A percentile compares a stretch with the other conserved stretches of the same genome.
Conservation (phyloP, 2,329 filamentous ascomycete genomes). For the Hypoxylon sp. region DNA sequence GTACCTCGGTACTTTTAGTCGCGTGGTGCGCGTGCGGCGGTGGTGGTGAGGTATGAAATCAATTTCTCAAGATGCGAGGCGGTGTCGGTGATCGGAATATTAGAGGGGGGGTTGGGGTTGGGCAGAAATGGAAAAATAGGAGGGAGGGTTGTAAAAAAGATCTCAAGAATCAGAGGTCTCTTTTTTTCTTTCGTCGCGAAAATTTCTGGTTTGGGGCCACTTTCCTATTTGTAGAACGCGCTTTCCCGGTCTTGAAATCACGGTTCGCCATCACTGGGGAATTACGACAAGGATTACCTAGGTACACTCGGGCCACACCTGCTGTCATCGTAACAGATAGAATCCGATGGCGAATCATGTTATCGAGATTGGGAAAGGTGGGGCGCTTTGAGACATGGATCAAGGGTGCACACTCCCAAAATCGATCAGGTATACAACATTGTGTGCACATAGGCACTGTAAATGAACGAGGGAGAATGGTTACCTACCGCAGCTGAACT, state of each 20-base stretch:
- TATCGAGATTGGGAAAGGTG: constrained; percentile 32
- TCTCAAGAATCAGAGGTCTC: constrained; percentile 55
- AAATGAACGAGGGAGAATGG: constrained; percentile 15
- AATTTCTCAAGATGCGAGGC: constrained; percentile 49
- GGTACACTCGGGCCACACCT: constrained; percentile 34
- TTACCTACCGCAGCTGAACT: constrained; percentile 23
- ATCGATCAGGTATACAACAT: constrained; percentile 39
- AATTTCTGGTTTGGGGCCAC: constrained; percentile 59
- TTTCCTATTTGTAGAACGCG: constrained; percentile 62
- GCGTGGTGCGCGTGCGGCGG: constrained; percentile 43
- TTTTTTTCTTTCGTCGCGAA: constrained; percentile 55
- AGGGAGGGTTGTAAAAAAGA: constrained; percentile 57
- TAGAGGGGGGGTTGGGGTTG: constrained; percentile 50
- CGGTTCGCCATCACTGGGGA: constrained; percentile 48
- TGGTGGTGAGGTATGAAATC: constrained; percentile 45
- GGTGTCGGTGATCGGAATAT: constrained; percentile 54
- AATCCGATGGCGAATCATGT: constrained; percentile 44
- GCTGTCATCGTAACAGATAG: constrained; percentile 38
- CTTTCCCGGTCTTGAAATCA: constrained; percentile 52
- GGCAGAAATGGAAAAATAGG: constrained; percentile 56
- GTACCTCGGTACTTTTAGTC: constrained; percentile 51
- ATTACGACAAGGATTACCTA: constrained; percentile 44
- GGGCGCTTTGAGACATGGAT: constrained; percentile 43
- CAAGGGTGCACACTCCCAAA: constrained; percentile 33
- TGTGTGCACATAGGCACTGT: constrained; percentile 18